phyloP scores from a whole-genome alignment of 1,139 yeast species.

The Meyerozyma carpophila region DNA sequence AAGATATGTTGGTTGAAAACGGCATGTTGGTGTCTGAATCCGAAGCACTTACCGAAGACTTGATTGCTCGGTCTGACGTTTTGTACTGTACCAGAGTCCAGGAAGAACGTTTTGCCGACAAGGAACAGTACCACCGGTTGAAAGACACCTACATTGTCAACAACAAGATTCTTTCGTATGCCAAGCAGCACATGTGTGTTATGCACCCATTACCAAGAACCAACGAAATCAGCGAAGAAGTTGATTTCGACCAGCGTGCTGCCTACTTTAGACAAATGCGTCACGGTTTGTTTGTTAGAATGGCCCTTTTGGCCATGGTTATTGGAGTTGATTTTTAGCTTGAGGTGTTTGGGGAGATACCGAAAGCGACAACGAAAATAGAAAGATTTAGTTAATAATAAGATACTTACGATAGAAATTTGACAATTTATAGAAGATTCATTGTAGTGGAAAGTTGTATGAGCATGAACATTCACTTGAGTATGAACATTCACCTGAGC shows the following conservation, averaged over 20 bases:
- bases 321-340: conserved; percentile 69
- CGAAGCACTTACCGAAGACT: conserved; percentile 71
- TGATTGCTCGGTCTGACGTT: conserved; percentile 87
- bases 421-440: no score
- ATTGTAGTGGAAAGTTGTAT: no score
- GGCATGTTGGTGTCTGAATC: conserved; percentile 73
- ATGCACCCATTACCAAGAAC: conserved; percentile 99
- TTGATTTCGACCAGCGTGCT: conserved; percentile 98
- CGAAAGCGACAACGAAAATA: conserved; percentile 1
- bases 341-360: conserved; percentile 11
- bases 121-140: conserved; percentile 74
- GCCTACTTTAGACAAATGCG: conserved; percentile 99
- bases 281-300: conserved; percentile 95
- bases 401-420: no score
- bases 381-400: no score
- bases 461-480: no score
- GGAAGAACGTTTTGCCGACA: conserved; percentile 85
- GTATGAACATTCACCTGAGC: no score
- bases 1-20: conserved; percentile 55
- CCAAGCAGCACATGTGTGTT: conserved; percentile 97
- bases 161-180: conserved; percentile 83
- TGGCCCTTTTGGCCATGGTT: conserved; percentile 98
- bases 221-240: conserved; percentile 94
- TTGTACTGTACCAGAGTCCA: conserved; percentile 97
- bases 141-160: conserved; percentile 92